phyloP scores from a whole-genome alignment of 129 eudicot species.

The Smallanthus sonchifolius region DNA sequence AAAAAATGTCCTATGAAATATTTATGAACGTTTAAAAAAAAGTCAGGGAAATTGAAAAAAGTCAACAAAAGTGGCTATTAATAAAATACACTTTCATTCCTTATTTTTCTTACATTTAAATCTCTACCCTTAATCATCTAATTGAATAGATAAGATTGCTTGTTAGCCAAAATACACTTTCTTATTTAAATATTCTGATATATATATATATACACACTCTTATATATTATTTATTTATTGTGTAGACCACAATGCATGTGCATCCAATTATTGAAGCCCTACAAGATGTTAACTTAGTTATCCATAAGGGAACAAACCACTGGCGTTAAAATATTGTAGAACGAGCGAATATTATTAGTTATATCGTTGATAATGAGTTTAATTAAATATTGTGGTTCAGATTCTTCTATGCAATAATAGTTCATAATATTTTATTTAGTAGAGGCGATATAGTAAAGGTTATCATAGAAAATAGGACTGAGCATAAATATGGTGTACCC shows the following conservation, averaged over 20 bases:
- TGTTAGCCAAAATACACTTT: too few relatives aligned
- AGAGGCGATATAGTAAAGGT: background rate
- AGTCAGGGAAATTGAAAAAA: too few relatives aligned
- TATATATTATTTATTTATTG: background rate
- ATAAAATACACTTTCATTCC: too few relatives aligned
- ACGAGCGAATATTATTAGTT: background rate
- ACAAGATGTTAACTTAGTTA: constrained; percentile 6
- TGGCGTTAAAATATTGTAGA: background rate
- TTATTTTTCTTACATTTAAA: too few relatives aligned
- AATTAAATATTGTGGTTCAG: background rate
- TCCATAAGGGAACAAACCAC: constrained; percentile 1
- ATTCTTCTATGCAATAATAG: background rate
- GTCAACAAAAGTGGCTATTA: too few relatives aligned
- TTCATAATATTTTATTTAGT: background rate
- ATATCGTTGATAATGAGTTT: background rate
- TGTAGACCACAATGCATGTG: constrained; percentile 17
- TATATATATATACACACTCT: too few relatives aligned
- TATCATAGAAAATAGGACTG: background rate
- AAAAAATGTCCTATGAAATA: too few relatives aligned
- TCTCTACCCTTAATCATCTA: too few relatives aligned
- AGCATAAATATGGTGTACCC: too few relatives aligned
- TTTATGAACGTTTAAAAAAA: too few relatives aligned
- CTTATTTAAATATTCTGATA: too few relatives aligned
- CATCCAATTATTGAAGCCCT: constrained; percentile 11
- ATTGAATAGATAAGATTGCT: too few relatives aligned